Evolutionary conservation across 805 yeast species (phyloP).

Genomic region (Myxozyma sirexii): DNA sequence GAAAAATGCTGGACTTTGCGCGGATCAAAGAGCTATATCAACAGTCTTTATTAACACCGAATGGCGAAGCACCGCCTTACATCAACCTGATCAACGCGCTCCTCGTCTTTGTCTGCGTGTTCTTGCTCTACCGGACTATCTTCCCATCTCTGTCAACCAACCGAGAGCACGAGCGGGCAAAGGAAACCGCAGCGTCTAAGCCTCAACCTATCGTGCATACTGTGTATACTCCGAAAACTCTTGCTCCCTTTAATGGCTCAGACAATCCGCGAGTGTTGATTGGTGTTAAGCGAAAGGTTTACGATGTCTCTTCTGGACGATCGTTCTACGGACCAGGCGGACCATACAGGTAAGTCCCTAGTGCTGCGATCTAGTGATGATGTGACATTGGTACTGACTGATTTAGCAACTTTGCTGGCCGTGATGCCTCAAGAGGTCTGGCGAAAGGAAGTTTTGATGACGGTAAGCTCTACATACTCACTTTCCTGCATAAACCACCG

Average conservation of each 20-base stretch:
- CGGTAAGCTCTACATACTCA: too few relatives aligned
- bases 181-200: constrained; percentile 1
- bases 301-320: constrained; percentile 72
- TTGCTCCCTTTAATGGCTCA: constrained; percentile 68
- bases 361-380: too few relatives aligned
- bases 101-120: constrained; percentile 14
- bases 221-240: constrained; percentile 69
- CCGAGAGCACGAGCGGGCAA: constrained; percentile 4
- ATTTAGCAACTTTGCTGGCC: constrained; percentile 62
- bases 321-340: constrained; percentile 77
- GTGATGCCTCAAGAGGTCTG: constrained; percentile 75
- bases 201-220: constrained; percentile 42
- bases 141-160: constrained; percentile 14
- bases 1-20: neutral
- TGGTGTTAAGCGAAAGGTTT: constrained; percentile 72
- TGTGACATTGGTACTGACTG: too few relatives aligned
- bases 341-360: constrained; percentile 53
- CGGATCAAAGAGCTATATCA: neutral
- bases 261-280: constrained; percentile 57
- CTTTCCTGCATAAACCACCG: too few relatives aligned
- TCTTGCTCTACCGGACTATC: constrained; percentile 16
- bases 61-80: constrained; percentile 6
- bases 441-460: constrained; percentile 62
- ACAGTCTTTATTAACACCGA: neutral
- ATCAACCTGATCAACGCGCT: constrained; percentile 18